Evolutionary conservation across 495 filamentous ascomycete genomes (phyloP).

Genomic region (Pyrenula massariospora): DNA sequence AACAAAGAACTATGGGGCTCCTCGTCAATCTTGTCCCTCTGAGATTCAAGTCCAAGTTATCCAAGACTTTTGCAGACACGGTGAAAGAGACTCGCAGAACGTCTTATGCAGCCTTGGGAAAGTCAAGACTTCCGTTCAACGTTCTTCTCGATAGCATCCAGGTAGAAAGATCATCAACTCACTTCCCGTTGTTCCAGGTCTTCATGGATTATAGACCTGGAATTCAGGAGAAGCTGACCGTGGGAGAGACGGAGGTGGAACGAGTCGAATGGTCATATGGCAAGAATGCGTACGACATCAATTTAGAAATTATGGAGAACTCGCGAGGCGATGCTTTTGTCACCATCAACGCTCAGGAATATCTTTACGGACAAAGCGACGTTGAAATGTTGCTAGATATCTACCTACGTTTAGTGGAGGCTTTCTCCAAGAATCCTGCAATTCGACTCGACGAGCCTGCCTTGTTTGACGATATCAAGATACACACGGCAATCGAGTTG

Average conservation of each 20-base stretch:
- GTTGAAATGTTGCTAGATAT: background rate
- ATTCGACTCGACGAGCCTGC: background rate
- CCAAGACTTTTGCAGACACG: background rate
- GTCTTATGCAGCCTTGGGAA: background rate
- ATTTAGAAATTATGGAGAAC: constrained; percentile 12
- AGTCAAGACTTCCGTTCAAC: constrained; percentile 31
- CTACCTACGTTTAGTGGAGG: background rate
- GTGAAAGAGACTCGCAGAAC: constrained; percentile 1
- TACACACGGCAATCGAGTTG: no score
- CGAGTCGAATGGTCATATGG: constrained; percentile 7
- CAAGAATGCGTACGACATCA: constrained; percentile 16
- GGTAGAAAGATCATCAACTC: constrained; percentile 16
- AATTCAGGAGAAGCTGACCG: background rate
- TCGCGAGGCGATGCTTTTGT: constrained; percentile 8
- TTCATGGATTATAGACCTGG: constrained; percentile 26
- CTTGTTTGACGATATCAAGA: no score
- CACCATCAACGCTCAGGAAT: constrained; percentile 6
- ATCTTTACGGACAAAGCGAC: background rate
- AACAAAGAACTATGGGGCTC: constrained; percentile 23
- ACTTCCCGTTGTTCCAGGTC: constrained; percentile 26
- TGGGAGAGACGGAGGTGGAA: background rate
- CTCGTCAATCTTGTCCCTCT: constrained; percentile 38
- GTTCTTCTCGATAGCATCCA: constrained; percentile 25
- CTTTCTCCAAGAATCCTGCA: background rate
- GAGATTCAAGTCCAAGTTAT: constrained; percentile 9